Conservation (phyloP, 2,329 filamentous ascomycete species). For the Penicillium sp. region DNA sequence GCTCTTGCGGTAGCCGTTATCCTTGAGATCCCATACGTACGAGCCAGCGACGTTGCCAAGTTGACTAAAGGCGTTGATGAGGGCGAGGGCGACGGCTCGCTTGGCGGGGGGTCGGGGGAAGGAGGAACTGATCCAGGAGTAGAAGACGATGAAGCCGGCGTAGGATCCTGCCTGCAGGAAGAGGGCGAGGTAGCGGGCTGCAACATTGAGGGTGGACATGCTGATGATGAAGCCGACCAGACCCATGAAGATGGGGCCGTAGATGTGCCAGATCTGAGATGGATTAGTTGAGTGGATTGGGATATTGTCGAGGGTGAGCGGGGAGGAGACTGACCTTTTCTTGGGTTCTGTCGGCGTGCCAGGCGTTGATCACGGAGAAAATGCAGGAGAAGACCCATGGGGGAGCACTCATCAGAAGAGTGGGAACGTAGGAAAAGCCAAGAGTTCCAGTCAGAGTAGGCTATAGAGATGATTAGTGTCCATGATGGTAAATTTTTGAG, state of each 20-base stretch:
- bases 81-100: conserved; percentile 70
- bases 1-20: conserved; percentile 65
- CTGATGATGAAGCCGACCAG: conserved; percentile 62
- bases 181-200: conserved; percentile 63
- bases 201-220: conserved; percentile 60
- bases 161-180: conserved; percentile 64
- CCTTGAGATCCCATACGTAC: conserved; percentile 65
- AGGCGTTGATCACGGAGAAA: conserved; percentile 59
- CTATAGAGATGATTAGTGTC: conserved; percentile 18
- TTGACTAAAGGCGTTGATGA: conserved; percentile 70
- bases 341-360: conserved; percentile 60
- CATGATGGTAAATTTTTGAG: neutral
- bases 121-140: conserved; percentile 37
- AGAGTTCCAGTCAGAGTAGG: conserved; percentile 34
- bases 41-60: conserved; percentile 64
- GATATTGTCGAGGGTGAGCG: neutral
- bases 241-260: conserved; percentile 57
- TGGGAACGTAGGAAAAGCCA: conserved; percentile 33
- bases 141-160: conserved; percentile 49
- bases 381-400: conserved; percentile 64
- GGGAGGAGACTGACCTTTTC: conserved; percentile 42
- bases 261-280: conserved; percentile 61
- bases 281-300: conserved; percentile 1
- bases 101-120: conserved; percentile 78
- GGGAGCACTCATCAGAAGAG: conserved; percentile 35